Evolutionary conservation across 495 filamentous ascomycete genomes (phyloP).

Genomic region (Stereocaulon alpinum): DNA sequence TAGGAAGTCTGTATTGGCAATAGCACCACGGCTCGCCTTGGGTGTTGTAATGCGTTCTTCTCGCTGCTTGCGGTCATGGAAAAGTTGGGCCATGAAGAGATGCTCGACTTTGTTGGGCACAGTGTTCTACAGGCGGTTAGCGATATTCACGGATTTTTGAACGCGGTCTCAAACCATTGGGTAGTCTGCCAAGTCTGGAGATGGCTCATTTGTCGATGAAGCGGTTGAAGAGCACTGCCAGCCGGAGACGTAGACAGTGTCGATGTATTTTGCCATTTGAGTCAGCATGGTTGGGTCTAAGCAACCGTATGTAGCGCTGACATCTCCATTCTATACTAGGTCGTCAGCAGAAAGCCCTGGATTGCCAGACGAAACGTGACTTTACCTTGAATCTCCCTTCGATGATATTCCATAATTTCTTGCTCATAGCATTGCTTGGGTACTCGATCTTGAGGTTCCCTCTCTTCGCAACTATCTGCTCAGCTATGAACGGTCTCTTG

Average conservation of each 20-base stretch:
- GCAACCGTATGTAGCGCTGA: constrained; percentile 92
- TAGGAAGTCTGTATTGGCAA: constrained; percentile 85
- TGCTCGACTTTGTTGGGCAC: constrained; percentile 97
- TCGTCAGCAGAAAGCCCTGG: background rate
- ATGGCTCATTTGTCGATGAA: constrained; percentile 86
- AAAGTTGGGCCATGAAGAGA: constrained; percentile 94
- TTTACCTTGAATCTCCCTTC: constrained; percentile 74
- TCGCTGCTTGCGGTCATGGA: constrained; percentile 98
- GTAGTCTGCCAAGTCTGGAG: constrained; percentile 96
- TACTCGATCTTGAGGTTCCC: constrained; percentile 88
- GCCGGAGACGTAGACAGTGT: constrained; percentile 96
- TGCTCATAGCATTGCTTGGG: constrained; percentile 73
- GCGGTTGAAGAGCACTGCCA: constrained; percentile 98
- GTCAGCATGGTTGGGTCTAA: constrained; percentile 96
- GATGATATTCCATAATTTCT: constrained; percentile 90
- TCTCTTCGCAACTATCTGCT: constrained; percentile 92
- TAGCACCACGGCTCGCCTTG: constrained; percentile 56
- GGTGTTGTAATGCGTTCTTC: constrained; percentile 82
- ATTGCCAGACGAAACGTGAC: background rate
- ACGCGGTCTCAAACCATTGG: constrained; percentile 59
- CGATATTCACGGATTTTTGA: background rate
- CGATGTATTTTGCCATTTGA: constrained; percentile 97
- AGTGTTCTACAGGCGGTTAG: constrained; percentile 55
- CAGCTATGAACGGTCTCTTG: constrained; percentile 84
- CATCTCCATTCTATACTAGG: constrained; percentile 55